Evolutionary conservation across 208 protist genomes (phyloP), one percentile per base, ranked within the genome.

Genomic region (Crithidia bombi): DNA sequence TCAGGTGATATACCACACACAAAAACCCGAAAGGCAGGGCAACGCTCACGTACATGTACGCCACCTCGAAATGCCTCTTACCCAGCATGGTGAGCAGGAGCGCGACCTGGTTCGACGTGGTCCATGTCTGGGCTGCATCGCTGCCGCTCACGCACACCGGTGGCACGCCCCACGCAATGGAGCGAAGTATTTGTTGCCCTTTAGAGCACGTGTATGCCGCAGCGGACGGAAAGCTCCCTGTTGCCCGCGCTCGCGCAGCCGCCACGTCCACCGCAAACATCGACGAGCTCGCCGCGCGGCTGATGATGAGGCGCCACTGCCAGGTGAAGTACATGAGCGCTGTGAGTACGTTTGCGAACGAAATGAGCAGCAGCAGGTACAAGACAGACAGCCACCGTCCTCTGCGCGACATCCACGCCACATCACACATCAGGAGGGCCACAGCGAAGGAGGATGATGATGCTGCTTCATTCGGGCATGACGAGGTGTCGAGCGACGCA

Each of bases 31-130:
- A 17, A 21, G 69, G 57, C 12, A 79, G 58, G 7, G 66, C 66
- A 15, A 73, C 17, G 32, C 32, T 73, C 9, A 47, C 57, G 73
- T 79, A 79, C 19, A 71, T 10, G 54, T 68, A 79, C 36, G 73
- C 66, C 50, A 73, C 35, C 23, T 55, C 17, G 28, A 66, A 69
- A 21, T 26, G 17, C 2, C 54, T 41, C 52, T 50, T 23, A n/a
- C 52, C 62, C 15, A 79, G 51, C 52, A 68, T 35, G 9, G 73
- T 62, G 39, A 79, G 62, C 38, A 79, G 55, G 25, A 79, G 35
- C 7, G 52, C 65, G 23, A 69, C 58, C 35, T 61, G 68, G 12
- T 51, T 73, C 38, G 47, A 7, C 49, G n/a, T 33, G 4, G 46
- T 50, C 68, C 68, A 73, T 28, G 5, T 51, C 28, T 36, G 33